A percentile compares a stretch with the other conserved stretches of the same genome.
Evolutionary conservation across 208 protist genomes (phyloP).

Genomic region (Trypanosoma platydactyli): DNA sequence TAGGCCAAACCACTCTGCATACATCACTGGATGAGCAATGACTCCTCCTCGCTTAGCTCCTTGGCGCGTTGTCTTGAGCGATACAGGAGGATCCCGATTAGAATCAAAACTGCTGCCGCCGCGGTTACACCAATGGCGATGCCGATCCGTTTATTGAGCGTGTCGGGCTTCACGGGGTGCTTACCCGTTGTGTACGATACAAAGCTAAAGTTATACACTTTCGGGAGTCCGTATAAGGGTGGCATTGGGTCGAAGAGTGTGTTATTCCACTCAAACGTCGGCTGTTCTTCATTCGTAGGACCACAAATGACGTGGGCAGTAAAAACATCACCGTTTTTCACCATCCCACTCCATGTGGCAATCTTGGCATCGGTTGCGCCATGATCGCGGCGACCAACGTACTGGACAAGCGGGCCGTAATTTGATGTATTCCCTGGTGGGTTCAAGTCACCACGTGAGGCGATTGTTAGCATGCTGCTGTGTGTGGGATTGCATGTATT

Average conservation of each 20-base stretch:
- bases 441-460: conserved; percentile 51
- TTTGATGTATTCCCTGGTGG: conserved; percentile 28
- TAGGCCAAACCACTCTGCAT: neutral
- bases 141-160: conserved; percentile 20
- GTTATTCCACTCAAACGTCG: conserved; percentile 30
- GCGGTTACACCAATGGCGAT: conserved; percentile 8
- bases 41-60: neutral
- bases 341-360: conserved; percentile 32
- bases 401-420: conserved; percentile 30
- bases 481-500: conserved; percentile 33
- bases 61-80: neutral
- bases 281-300: conserved; percentile 30
- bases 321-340: conserved; percentile 5
- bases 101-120: neutral
- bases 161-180: neutral
- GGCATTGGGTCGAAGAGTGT: conserved; percentile 35
- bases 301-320: conserved; percentile 33
- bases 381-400: conserved; percentile 35
- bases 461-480: conserved; percentile 42
- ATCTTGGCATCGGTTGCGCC: conserved; percentile 45
- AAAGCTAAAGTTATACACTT: conserved; percentile 28
- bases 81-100: neutral
- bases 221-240: conserved; percentile 22
- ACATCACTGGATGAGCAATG: neutral
- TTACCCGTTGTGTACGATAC: conserved; percentile 13